A percentile compares a stretch with the other conserved stretches of the same genome.
These are phyloP conservation scores for Saitozyma sp. DNA, from an alignment of 768 basidiomycete genomes.

Conservation along the genomic window DNA sequence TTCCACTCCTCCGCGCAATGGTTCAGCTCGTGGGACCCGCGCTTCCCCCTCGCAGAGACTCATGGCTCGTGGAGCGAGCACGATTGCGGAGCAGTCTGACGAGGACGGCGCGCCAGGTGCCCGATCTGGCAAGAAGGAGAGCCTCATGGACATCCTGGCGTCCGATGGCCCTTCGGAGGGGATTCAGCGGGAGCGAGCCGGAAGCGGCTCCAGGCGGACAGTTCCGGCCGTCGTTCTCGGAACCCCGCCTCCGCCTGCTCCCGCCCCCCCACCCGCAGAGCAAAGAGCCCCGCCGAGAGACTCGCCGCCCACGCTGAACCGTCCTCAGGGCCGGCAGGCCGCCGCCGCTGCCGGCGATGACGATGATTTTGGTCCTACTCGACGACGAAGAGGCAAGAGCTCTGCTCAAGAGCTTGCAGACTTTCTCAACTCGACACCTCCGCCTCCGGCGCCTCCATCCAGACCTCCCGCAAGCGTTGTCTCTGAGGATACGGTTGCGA, in stretches of 20 bases:
- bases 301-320: background rate
- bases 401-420: slow-evolving; percentile 43
- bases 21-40: slow-evolving; percentile 1
- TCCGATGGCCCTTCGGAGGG: slow-evolving; percentile 4
- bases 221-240: slow-evolving; percentile 42
- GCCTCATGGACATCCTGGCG: slow-evolving; percentile 35
- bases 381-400: slow-evolving; percentile 11
- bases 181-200: background rate
- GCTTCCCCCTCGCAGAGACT: slow-evolving; percentile 4
- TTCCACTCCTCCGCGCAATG: background rate
- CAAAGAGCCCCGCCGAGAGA: slow-evolving; percentile 2
- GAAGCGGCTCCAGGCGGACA: slow-evolving; percentile 14
- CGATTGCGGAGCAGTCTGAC: slow-evolving; percentile 20
- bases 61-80: slow-evolving; percentile 17
- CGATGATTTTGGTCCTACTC: slow-evolving; percentile 10
- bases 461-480: background rate
- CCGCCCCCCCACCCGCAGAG: slow-evolving; percentile 7
- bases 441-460: slow-evolving; percentile 19
- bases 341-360: slow-evolving; percentile 11
- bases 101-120: slow-evolving; percentile 13
- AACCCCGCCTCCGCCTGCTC: slow-evolving; percentile 29
- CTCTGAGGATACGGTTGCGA: slow-evolving; percentile 10
- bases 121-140: slow-evolving; percentile 19
- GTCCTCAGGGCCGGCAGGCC: background rate
- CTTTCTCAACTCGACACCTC: slow-evolving; percentile 38